A percentile compares a stretch with the other conserved stretches of the same genome.
Conservation (phyloP, 169 alveolate species). For the Cryptosporidium xiaoi region DNA sequence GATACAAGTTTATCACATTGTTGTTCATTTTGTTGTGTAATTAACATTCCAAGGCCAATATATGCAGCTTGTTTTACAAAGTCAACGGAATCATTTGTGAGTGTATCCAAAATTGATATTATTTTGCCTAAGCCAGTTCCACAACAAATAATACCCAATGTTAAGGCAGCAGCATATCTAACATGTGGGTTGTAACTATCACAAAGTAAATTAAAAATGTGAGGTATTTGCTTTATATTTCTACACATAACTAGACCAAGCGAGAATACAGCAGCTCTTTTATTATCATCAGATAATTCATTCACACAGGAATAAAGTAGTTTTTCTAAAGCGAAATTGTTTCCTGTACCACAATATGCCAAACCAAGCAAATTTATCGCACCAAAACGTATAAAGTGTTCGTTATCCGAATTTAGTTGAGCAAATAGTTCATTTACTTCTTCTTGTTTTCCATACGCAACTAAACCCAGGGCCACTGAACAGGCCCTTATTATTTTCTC, state of each 20-base stretch:
- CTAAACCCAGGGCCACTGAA: conserved; percentile 93
- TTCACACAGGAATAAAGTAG: conserved; percentile 95
- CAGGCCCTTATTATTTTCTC: conserved; percentile 97
- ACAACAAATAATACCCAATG: conserved; percentile 97
- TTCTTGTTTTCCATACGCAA: conserved; percentile 92
- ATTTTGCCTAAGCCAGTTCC: conserved; percentile 94
- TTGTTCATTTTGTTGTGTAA: conserved; percentile 87
- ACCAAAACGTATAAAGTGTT: conserved; percentile 97
- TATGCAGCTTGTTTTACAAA: conserved; percentile 97
- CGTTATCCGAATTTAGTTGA: conserved; percentile 89
- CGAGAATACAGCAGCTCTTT: conserved; percentile 98
- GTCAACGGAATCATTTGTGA: conserved; percentile 94
- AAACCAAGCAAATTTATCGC: conserved; percentile 96
- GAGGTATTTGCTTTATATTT: conserved; percentile 87
- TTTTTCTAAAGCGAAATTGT: conserved; percentile 91
- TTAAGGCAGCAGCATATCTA: conserved; percentile 98
- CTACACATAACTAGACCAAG: conserved; percentile 91
- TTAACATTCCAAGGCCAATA: conserved; percentile 86
- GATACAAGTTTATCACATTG: conserved; percentile 85
- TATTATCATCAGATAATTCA: conserved; percentile 98
- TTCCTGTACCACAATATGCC: conserved; percentile 97
- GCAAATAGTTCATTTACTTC: conserved; percentile 92
- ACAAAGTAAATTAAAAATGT: conserved; percentile 89
- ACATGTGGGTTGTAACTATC: conserved; percentile 98
- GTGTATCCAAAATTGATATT: conserved; percentile 90